These are phyloP conservation scores for Neofusicoccum cordaticola DNA, from an alignment of 2,329 filamentous ascomycete species.

Conservation along the genomic window DNA sequence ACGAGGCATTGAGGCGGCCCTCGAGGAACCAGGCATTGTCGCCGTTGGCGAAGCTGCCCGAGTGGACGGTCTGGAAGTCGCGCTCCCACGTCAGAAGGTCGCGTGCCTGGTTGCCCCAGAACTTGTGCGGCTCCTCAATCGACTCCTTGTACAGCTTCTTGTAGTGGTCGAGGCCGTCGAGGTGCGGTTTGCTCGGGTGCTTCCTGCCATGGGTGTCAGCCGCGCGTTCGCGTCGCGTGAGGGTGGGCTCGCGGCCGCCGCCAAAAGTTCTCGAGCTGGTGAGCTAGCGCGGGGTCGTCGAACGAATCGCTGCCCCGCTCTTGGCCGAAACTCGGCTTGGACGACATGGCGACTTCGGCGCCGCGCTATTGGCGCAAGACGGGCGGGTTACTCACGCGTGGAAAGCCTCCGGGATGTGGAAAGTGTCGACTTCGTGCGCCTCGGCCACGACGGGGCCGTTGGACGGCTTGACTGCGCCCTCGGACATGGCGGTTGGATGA, in stretches of 20 bases:
- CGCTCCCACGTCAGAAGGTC: conserved; percentile 86
- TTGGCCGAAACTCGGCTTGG: conserved; percentile 3
- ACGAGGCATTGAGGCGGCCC: conserved; percentile 89
- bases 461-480: conserved; percentile 36
- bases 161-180: conserved; percentile 61
- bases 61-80: conserved; percentile 87
- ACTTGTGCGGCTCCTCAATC: conserved; percentile 81
- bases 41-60: conserved; percentile 71
- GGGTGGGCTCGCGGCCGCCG: not conserved
- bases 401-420: conserved; percentile 55
- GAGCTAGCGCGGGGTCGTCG: not conserved
- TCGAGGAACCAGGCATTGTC: conserved; percentile 95
- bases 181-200: conserved; percentile 59
- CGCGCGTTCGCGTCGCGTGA: not conserved
- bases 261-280: not conserved
- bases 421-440: conserved; percentile 75
- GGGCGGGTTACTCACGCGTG: conserved; percentile 34
- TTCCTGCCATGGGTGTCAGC: conserved; percentile 42
- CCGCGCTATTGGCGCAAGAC: not conserved
- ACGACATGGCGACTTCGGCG: not conserved
- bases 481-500: conserved; percentile 39
- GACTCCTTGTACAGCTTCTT: conserved; percentile 72
- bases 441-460: conserved; percentile 62
- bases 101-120: conserved; percentile 83
- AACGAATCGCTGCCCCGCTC: not conserved